Evolutionary conservation across 768 basidiomycete genomes (phyloP), one percentile per base, ranked within the genome.

Genomic region (Leccinum broughii): DNA sequence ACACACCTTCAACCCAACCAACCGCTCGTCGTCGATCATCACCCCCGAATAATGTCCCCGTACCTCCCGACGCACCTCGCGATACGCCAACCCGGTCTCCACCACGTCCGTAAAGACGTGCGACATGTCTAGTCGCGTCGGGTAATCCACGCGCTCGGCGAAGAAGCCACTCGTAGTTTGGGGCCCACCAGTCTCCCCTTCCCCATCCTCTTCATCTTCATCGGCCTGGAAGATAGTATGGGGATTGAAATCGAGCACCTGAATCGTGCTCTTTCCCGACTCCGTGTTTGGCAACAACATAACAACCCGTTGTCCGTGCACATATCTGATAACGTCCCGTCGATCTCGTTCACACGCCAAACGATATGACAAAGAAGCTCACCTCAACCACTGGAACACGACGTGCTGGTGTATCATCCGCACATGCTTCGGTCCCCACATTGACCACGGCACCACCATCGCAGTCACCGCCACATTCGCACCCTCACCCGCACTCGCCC

Each of bases 11-110:
- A 81, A 57, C 30, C 78, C 77, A 26, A 81, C 61, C 30, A 80
- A 55, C 55, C 78, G 67, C 48, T 77, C 76, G 28, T 79, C 77
- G 57, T 79, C 80, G 30, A 80, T 72, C 77, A 79, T 78, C 60
- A 78, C 64, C 9, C 79, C 79, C 7, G 73, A 72, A 57, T 77
- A 80, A 1, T 66, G 60, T 11, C 67, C 69, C 44, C 61, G 57
- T 8, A 66, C 52, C 17, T 68, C 66, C 30, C 72, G 56, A 3
- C 48, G 58, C 52, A 63, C 66, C 2, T 72, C 67, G 35, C 67
- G 72, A 59, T 76, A 80, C 13, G 79, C 75, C 7, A 77, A 6
- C 11, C 48, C 49, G 56, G 61, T 77, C 50, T 70, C 66, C 32
- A 77, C 65, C 10, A 46, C 49, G 22, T 60, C 60, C 9, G 48